phyloP scores from a whole-genome alignment of 441 rosid species.

The Erodium moschatum region DNA sequence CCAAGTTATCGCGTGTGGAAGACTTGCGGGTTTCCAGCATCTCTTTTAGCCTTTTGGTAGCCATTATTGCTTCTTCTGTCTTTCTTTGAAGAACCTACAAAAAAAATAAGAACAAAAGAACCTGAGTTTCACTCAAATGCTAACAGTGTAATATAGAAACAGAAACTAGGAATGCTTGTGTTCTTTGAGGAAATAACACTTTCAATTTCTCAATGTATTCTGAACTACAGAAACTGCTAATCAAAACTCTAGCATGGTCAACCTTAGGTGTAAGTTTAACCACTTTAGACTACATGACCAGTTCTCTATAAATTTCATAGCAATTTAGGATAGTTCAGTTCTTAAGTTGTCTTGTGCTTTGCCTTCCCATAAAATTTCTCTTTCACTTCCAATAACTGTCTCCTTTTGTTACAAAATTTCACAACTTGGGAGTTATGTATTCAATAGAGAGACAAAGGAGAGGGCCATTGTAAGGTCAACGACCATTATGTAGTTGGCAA shows the following conservation, averaged over 20 bases:
- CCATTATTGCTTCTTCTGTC: constrained; percentile 63
- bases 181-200: neutral
- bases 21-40: constrained; percentile 53
- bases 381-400: neutral
- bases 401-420: neutral
- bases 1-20: constrained; percentile 33
- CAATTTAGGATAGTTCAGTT: neutral
- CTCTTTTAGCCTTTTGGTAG: constrained; percentile 60
- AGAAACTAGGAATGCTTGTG: neutral
- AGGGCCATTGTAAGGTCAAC: neutral
- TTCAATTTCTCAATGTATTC: neutral
- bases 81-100: constrained; percentile 73
- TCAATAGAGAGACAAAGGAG: neutral
- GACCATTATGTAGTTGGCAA: neutral
- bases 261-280: neutral
- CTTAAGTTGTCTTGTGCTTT: neutral
- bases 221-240: neutral
- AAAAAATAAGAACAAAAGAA: constrained; percentile 3
- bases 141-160: neutral
- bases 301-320: neutral
- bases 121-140: neutral
- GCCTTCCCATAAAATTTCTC: neutral
- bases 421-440: neutral
- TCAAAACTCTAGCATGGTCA: constrained; percentile 4
- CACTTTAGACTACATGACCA: neutral